Evolutionary conservation across 2,329 filamentous ascomycete genomes (phyloP).

Genomic region (Pseudofabraea citricarpa): DNA sequence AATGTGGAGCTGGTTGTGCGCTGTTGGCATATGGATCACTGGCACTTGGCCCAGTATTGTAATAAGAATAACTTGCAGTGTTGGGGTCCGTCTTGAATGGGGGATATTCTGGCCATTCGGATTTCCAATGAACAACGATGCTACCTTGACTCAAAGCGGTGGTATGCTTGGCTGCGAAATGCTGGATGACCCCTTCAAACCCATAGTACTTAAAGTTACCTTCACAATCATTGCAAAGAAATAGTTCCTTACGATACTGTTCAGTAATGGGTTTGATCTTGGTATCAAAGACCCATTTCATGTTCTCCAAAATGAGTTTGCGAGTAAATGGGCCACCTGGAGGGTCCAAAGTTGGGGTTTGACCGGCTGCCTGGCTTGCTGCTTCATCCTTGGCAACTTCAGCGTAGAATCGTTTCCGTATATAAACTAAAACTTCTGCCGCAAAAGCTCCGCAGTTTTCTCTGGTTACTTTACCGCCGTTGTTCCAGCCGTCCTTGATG

Average conservation of each 20-base stretch:
- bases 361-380: conserved; percentile 40
- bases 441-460: conserved; percentile 66
- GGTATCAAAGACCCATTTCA: conserved; percentile 80
- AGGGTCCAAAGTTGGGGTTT: conserved; percentile 40
- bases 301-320: conserved; percentile 72
- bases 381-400: conserved; percentile 50
- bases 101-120: conserved; percentile 73
- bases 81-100: conserved; percentile 62
- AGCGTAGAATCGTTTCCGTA: conserved; percentile 62
- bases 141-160: conserved; percentile 63
- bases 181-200: conserved; percentile 76
- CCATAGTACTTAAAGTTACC: conserved; percentile 63
- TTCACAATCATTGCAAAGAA: conserved; percentile 69
- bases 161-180: conserved; percentile 80
- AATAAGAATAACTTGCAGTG: conserved; percentile 27
- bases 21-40: conserved; percentile 26
- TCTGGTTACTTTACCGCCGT: conserved; percentile 57
- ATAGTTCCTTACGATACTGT: conserved; percentile 63
- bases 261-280: conserved; percentile 70
- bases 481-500: conserved; percentile 60
- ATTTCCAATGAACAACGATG: conserved; percentile 72
- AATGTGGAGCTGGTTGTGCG: conserved; percentile 27
- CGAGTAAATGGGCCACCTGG: conserved; percentile 50
- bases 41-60: conserved; percentile 26
- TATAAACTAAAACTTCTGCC: conserved; percentile 63